phyloP scores from a whole-genome alignment of 2,329 filamentous ascomycete species.

The Aspergillus nomiae region DNA sequence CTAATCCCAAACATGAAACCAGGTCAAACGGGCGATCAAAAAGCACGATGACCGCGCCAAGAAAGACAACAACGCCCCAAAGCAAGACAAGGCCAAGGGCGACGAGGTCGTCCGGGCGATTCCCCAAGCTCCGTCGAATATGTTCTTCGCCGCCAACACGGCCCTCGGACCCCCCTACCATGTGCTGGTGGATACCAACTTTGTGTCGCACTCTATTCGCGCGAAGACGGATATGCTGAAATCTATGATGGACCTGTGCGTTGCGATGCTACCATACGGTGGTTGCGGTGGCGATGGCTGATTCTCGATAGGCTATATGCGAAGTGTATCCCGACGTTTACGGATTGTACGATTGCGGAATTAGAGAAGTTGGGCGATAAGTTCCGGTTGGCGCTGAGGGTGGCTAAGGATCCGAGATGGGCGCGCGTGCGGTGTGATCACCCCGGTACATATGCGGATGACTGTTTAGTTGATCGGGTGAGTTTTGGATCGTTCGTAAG shows the following conservation, averaged over 20 bases:
- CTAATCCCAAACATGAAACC: slow-evolving; percentile 57
- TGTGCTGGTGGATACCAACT: slow-evolving; percentile 85
- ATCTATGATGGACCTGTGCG: slow-evolving; percentile 77
- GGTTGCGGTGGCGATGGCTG: background rate
- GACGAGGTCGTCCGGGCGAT: slow-evolving; percentile 20
- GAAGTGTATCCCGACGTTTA: slow-evolving; percentile 87
- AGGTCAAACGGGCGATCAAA: slow-evolving; percentile 26
- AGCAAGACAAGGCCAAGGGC: slow-evolving; percentile 19
- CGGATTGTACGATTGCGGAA: slow-evolving; percentile 78
- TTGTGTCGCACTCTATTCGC: slow-evolving; percentile 86
- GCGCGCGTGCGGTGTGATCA: slow-evolving; percentile 85
- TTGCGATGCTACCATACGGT: background rate
- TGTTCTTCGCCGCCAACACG: slow-evolving; percentile 90
- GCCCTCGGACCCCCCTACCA: slow-evolving; percentile 81
- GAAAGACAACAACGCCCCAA: slow-evolving; percentile 9
- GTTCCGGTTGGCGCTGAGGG: slow-evolving; percentile 81
- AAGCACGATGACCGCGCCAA: slow-evolving; percentile 25
- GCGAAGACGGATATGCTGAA: slow-evolving; percentile 86
- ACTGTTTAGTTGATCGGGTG: slow-evolving; percentile 75
- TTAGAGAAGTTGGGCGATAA: slow-evolving; percentile 86
- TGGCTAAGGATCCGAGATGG: slow-evolving; percentile 88
- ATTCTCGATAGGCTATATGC: slow-evolving; percentile 67
- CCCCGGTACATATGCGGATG: slow-evolving; percentile 84
- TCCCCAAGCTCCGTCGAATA: slow-evolving; percentile 66
- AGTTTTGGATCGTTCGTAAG: background rate